Evolutionary conservation across 495 filamentous ascomycete species (phyloP), one percentile per base, ranked within the genome.

Genomic region (Tuber indicum): DNA sequence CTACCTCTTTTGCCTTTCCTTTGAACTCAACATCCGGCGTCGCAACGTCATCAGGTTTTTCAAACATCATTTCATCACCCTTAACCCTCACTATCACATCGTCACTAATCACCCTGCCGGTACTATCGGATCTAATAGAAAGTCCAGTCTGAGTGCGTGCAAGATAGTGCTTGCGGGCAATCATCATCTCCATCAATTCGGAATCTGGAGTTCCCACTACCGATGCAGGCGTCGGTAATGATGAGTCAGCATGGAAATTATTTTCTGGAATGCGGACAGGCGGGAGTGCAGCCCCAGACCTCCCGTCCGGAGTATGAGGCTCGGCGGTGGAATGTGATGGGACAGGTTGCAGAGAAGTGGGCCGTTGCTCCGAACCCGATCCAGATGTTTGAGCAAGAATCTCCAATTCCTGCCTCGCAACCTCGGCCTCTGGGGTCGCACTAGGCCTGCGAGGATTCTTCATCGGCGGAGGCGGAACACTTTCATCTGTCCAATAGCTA

Each of bases 171-270:
- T 73, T 78, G 21, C 81, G 74, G 42, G 81, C 75, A 76, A 79
- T 78, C 73, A 83, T 78, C 81, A 83, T 80, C 45, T 82, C 81
- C 66, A 82, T 71, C 32, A 83, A 49, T 23, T 83, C 81, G 23
- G 72, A 75, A 74, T 82, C 81, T 1, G 75, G 79, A 2, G 75
- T 72, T 21, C 75, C 80, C n/a, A 72, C 21, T 8, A 74, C 75
- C 26, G 73, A 79, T 42, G 71, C 77, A 45, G 76, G 78, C 17
- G 73, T 78, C 36, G 72, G 21, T 41, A 73, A 62, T 41, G 78
- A 52, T 12, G 42, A 66, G 19, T 71, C 71, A 19, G 72, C 49
- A 23, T 32, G 47, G 3, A 72, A 19, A 41, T 36, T 16, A 21
- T n/a, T 76, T 66, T 76, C 74, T 41, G 78, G 74, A 39, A 80